Percentiles rank a stretch among this genome's conserved stretches.
Conservation (phyloP, 1,284 basidiomycete genomes). For the Tranzscheliella williamsii region DNA sequence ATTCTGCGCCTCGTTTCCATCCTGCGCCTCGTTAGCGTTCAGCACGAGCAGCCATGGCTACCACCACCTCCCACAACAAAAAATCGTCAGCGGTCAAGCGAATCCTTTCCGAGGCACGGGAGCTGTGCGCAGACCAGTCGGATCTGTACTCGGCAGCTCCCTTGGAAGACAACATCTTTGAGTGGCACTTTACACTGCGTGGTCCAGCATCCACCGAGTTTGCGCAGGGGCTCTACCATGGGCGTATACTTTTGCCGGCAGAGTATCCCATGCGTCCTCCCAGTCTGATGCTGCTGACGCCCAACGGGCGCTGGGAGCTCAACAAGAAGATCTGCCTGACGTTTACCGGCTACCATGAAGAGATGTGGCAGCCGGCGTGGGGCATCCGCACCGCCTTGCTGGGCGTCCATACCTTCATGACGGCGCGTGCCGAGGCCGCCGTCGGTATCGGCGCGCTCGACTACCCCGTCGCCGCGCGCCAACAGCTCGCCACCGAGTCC, state of each 20-base stretch:
- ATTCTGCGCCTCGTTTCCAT: too few species aligned
- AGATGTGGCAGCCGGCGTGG: conserved; percentile 96
- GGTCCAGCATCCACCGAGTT: conserved; percentile 68
- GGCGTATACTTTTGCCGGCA: conserved; percentile 84
- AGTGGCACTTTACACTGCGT: conserved; percentile 96
- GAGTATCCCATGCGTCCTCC: conserved; percentile 94
- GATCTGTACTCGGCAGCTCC: conserved; percentile 84
- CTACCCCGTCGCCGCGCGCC: conserved; percentile 81
- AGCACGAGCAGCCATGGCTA: conserved; percentile 38
- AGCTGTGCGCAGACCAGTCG: conserved; percentile 78
- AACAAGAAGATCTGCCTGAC: conserved; percentile 77
- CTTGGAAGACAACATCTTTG: conserved; percentile 67
- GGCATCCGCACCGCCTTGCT: conserved; percentile 83
- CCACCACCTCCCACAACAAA: conserved; percentile 45
- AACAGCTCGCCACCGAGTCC: conserved; percentile 64
- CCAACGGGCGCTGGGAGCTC: conserved; percentile 90
- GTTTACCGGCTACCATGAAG: conserved; percentile 64
- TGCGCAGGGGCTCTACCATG: conserved; percentile 72
- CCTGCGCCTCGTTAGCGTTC: too few species aligned
- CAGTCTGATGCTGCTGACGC: conserved; percentile 89
- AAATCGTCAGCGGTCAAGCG: conserved; percentile 82
- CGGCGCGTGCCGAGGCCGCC: conserved; percentile 68
- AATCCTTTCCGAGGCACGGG: conserved; percentile 92
- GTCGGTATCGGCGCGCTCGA: conserved; percentile 89
- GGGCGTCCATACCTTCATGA: conserved; percentile 60